phyloP scores from a whole-genome alignment of 805 yeast species.

The Myxozyma geophila region DNA sequence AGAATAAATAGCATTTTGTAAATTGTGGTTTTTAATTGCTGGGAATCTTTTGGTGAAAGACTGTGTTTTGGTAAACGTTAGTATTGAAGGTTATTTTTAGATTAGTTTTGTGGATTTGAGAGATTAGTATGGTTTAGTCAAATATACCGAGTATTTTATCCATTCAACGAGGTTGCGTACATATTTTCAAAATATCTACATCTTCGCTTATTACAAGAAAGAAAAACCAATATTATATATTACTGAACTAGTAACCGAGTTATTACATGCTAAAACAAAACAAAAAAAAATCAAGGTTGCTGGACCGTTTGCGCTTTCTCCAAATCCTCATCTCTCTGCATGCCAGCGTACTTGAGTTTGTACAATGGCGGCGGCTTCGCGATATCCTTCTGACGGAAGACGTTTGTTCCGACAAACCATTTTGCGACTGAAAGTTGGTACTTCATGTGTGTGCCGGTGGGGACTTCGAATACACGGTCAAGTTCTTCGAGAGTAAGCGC shows the following conservation, averaged over 20 bases:
- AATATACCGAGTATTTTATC: too few relatives aligned
- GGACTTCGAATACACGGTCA: conserved; percentile 43
- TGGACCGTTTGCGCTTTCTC: neutral
- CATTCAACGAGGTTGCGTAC: too few relatives aligned
- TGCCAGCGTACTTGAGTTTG: conserved; percentile 1
- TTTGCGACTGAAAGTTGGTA: conserved; percentile 48
- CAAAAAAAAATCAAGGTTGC: neutral
- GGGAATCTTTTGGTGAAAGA: neutral
- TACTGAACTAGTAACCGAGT: too few relatives aligned
- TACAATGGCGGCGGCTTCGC: conserved; percentile 16
- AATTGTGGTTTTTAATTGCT: neutral
- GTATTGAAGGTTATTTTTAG: neutral
- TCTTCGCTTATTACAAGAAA: neutral
- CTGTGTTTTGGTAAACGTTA: neutral
- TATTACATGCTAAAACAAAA: neutral
- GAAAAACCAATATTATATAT: neutral
- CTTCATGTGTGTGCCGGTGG: conserved; percentile 28
- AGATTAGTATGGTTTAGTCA: too few relatives aligned
- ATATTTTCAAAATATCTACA: too few relatives aligned
- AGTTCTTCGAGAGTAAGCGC: conserved; percentile 66
- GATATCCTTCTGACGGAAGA: conserved; percentile 11
- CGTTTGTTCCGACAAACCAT: conserved; percentile 42
- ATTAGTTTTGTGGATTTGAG: too few relatives aligned
- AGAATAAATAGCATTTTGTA: neutral
- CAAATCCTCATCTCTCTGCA: conserved; percentile 3